Evolutionary conservation across 495 filamentous ascomycete genomes (phyloP).

Genomic region (Talaromyces wortmannii): DNA sequence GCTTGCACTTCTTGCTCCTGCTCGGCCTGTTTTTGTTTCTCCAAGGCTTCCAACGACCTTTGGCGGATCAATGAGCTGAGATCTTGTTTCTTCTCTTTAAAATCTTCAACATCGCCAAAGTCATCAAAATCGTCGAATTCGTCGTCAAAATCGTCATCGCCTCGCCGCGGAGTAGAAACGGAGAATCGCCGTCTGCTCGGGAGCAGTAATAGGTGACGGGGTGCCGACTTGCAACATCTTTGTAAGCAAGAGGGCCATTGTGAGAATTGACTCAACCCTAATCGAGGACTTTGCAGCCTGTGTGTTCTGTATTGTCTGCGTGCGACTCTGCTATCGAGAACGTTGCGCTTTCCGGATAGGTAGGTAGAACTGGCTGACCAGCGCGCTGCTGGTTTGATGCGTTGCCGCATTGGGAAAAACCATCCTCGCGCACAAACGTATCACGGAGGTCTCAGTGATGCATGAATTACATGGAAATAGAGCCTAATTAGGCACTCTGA

Average conservation of each 20-base stretch:
- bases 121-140: constrained; percentile 1
- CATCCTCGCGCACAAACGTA: background rate
- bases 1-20: background rate
- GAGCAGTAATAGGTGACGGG: background rate
- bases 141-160: constrained; percentile 3
- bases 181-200: background rate
- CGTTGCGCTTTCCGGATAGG: background rate
- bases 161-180: background rate
- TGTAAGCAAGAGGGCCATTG: background rate
- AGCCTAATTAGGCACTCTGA: background rate
- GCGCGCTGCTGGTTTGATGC: background rate
- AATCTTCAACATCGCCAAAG: background rate
- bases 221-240: background rate
- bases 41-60: background rate
- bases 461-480: background rate
- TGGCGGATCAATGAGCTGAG: constrained; percentile 5
- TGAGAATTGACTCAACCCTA: background rate
- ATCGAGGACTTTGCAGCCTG: background rate
- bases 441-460: too few species aligned
- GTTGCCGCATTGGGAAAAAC: constrained; percentile 1
- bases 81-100: background rate
- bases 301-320: background rate
- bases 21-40: background rate
- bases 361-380: constrained; percentile 4
- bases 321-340: background rate